phyloP scores from a whole-genome alignment of 2,329 filamentous ascomycete genomes.

The Lachnellula cervina region DNA sequence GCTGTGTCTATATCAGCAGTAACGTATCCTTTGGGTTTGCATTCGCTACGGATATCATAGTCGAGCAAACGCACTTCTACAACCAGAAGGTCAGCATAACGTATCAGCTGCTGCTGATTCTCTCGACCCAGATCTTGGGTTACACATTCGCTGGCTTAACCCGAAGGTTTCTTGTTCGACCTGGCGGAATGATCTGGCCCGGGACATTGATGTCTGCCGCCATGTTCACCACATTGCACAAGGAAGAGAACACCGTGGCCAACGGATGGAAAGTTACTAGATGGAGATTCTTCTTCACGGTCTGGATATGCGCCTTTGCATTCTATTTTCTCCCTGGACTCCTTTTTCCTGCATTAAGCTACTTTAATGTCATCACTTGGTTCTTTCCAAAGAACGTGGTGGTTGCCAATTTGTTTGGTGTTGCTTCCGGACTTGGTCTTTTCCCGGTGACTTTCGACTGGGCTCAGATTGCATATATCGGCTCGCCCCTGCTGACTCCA shows the following conservation, averaged over 20 bases:
- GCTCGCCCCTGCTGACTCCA: conserved; percentile 75
- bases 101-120: conserved; percentile 77
- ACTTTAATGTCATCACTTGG: conserved; percentile 87
- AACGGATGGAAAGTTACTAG: conserved; percentile 79
- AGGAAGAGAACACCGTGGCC: conserved; percentile 74
- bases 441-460: conserved; percentile 88
- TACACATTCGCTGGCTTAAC: conserved; percentile 83
- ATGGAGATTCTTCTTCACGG: conserved; percentile 76
- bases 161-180: conserved; percentile 74
- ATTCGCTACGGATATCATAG: conserved; percentile 84
- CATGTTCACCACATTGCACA: conserved; percentile 85
- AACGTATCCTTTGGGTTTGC: conserved; percentile 88
- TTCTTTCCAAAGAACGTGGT: conserved; percentile 83
- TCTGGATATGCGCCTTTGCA: conserved; percentile 65
- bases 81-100: conserved; percentile 70
- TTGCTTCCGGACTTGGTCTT: conserved; percentile 76
- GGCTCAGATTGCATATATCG: conserved; percentile 81
- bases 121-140: conserved; percentile 81
- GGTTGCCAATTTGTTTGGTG: conserved; percentile 79
- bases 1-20: conserved; percentile 83
- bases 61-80: conserved; percentile 87
- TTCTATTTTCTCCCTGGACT: conserved; percentile 86
- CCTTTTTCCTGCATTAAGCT: conserved; percentile 77
- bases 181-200: conserved; percentile 89
- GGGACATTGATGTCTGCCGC: conserved; percentile 82